Percentiles rank a stretch among this genome's conserved stretches.
Conservation (phyloP, 208 protist genomes). For the Trypanosoma theileri region DNA sequence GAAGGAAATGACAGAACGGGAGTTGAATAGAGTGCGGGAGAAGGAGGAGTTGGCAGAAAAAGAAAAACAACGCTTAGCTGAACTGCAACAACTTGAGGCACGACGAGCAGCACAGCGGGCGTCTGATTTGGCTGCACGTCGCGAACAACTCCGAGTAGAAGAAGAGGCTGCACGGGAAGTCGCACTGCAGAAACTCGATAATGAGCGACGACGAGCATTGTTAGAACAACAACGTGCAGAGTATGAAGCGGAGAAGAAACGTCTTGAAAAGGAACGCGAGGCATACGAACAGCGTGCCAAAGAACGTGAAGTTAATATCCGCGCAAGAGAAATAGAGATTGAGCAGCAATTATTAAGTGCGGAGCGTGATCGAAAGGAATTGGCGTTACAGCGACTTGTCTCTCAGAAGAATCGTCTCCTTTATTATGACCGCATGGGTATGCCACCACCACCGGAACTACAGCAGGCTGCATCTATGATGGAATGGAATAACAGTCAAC, state of each 20-base stretch:
- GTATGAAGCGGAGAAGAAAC: constrained; percentile 48
- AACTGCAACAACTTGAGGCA: constrained; percentile 35
- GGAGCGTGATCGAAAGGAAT: constrained; percentile 44
- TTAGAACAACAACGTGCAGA: constrained; percentile 44
- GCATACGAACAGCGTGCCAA: constrained; percentile 43
- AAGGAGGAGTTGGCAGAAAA: constrained; percentile 29
- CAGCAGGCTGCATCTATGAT: not conserved
- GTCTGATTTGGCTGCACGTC: constrained; percentile 46
- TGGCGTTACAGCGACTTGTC: constrained; percentile 37
- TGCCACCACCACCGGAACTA: constrained; percentile 21
- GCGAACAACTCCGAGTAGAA: constrained; percentile 53
- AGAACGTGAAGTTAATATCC: constrained; percentile 47
- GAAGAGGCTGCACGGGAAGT: constrained; percentile 48
- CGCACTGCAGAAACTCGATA: constrained; percentile 54
- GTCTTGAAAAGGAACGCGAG: constrained; percentile 43
- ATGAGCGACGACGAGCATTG: constrained; percentile 55
- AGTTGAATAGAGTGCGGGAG: constrained; percentile 28
- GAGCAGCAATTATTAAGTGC: constrained; percentile 45
- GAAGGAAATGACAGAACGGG: constrained; percentile 36
- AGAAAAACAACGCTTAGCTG: constrained; percentile 22
- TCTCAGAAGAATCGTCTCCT: constrained; percentile 42
- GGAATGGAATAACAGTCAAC: not conserved
- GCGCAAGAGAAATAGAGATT: constrained; percentile 54
- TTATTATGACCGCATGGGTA: constrained; percentile 44
- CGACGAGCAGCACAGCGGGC: constrained; percentile 36